These are phyloP conservation scores for Lathyrus aphaca DNA, from an alignment of 306 rosid genomes.

Conservation along the genomic window DNA sequence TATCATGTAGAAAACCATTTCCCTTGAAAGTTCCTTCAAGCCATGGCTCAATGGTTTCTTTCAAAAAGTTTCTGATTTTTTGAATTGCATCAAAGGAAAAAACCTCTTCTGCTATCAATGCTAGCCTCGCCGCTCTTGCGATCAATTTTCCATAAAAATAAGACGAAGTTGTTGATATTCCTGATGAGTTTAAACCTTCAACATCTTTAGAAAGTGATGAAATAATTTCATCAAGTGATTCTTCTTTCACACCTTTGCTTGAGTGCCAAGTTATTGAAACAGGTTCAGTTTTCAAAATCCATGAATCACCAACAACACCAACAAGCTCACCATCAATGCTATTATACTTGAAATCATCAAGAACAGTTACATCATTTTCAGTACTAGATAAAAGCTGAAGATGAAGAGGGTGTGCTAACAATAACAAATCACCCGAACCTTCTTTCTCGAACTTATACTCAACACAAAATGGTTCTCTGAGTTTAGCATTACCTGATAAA, in stretches of 20 bases:
- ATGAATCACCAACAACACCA: slow-evolving; percentile 79
- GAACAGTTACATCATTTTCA: slow-evolving; percentile 46
- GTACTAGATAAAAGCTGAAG: slow-evolving; percentile 47
- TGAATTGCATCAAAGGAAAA: slow-evolving; percentile 59
- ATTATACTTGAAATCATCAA: slow-evolving; percentile 63
- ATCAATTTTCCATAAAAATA: slow-evolving; percentile 76
- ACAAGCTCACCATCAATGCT: slow-evolving; percentile 92
- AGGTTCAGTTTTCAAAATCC: slow-evolving; percentile 64
- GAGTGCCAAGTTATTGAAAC: slow-evolving; percentile 82
- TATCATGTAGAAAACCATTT: slow-evolving; percentile 75
- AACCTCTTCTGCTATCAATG: slow-evolving; percentile 86
- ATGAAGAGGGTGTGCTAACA: slow-evolving; percentile 92
- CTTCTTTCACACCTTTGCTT: slow-evolving; percentile 55
- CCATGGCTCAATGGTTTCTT: slow-evolving; percentile 81
- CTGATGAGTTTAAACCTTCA: slow-evolving; percentile 46
- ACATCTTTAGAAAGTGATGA: slow-evolving; percentile 66
- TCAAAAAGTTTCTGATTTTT: slow-evolving; percentile 53
- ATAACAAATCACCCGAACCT: slow-evolving; percentile 70
- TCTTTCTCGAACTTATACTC: slow-evolving; percentile 80
- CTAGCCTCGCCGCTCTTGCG: slow-evolving; percentile 85
- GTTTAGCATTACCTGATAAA: slow-evolving; percentile 64
- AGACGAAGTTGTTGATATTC: slow-evolving; percentile 45
- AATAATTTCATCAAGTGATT: slow-evolving; percentile 52
- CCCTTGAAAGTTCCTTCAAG: slow-evolving; percentile 68
- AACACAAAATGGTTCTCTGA: slow-evolving; percentile 60